A percentile compares a stretch with the other conserved stretches of the same genome.
phyloP scores from a whole-genome alignment of 2,329 filamentous ascomycete species.

The Aspergillus eucalypticola region DNA sequence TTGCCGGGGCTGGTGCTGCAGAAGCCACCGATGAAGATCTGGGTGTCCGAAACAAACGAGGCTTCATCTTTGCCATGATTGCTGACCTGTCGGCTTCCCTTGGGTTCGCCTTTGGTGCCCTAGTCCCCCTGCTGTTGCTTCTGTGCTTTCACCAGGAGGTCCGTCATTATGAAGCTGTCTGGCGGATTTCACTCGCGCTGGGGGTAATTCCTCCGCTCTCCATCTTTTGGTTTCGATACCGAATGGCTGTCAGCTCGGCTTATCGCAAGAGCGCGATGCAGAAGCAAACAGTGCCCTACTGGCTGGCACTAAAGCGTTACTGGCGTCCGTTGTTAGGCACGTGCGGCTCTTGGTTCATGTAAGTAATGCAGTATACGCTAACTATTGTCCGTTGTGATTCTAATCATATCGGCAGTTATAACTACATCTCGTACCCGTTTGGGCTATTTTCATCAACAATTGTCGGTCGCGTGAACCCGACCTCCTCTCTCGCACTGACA shows the following conservation, averaged over 20 bases:
- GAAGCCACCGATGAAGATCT: constrained; percentile 57
- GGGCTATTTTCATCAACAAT: constrained; percentile 59
- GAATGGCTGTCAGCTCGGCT: constrained; percentile 54
- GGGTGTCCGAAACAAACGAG: constrained; percentile 49
- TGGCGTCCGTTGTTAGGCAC: constrained; percentile 52
- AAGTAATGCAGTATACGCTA: neutral
- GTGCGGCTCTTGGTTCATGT: constrained; percentile 51
- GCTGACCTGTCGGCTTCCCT: constrained; percentile 53
- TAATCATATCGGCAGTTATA: constrained; percentile 32
- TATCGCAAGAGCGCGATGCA: constrained; percentile 52
- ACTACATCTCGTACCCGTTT: constrained; percentile 58
- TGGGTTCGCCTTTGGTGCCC: constrained; percentile 53
- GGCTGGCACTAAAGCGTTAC: constrained; percentile 52
- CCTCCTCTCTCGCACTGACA: constrained; percentile 42
- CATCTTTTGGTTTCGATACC: constrained; percentile 56
- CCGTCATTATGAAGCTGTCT: constrained; percentile 47
- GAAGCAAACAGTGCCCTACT: constrained; percentile 51
- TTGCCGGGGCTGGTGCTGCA: constrained; percentile 49
- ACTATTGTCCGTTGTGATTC: no score
- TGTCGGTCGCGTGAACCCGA: constrained; percentile 46
- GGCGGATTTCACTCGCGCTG: constrained; percentile 54
- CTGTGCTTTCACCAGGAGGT: constrained; percentile 51
- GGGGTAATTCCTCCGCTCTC: constrained; percentile 53
- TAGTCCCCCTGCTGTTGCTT: constrained; percentile 54
- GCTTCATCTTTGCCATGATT: constrained; percentile 60